Base-by-base conservation (phyloP, 768 basidiomycete species). In the Vararia minispora region DNA sequence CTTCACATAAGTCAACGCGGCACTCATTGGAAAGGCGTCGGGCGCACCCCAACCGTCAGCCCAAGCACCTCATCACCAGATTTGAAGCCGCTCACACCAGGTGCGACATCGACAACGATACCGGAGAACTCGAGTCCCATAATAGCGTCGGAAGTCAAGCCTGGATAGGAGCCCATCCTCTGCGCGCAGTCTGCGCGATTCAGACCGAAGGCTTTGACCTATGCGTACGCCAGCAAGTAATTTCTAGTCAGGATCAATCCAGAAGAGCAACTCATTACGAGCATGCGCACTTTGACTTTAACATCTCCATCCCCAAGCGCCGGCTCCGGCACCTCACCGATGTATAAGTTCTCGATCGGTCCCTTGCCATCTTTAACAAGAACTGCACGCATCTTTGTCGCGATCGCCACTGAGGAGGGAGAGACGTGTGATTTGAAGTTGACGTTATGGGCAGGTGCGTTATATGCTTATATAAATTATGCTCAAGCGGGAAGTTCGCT, bases 51-150 rank as follows among this genome's bases (percentile, higher is more conserved):
- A 23, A 70, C 73, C 6, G 79, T 71, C 2, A 94, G 68, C 12
- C 90, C 91, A 43, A 87, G 73, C 48, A 92, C 92, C 56, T 94
- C 90, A 33, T 90, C 85, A 5, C 90, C 89, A 13, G 57, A 52
- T 31, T 60, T 56, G 55, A 61, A 69, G 24, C 57, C 50, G 7
- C 53, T 46, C 1, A 55, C 56, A 3, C 48, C 56, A 7, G 58
- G 49, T 1, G 67, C 68, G 5, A 63, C 39, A 29, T 62, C 56
- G 14, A 53, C 53, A 14, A 76, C 50, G 5, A 64, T 66, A 14
- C 90, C 91, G 46, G 87, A 75, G 55, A 92, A 94, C 57, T 94
- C 91, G 30, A 90, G 83, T 3, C 91, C 89, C 7, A 92, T 67
- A 52, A 91, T 79, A 77, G 67, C 22, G 89, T 88, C n/a, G 69